Evolutionary conservation across 257 asterid species (phyloP).

Genomic region (Henckelia pumila): DNA sequence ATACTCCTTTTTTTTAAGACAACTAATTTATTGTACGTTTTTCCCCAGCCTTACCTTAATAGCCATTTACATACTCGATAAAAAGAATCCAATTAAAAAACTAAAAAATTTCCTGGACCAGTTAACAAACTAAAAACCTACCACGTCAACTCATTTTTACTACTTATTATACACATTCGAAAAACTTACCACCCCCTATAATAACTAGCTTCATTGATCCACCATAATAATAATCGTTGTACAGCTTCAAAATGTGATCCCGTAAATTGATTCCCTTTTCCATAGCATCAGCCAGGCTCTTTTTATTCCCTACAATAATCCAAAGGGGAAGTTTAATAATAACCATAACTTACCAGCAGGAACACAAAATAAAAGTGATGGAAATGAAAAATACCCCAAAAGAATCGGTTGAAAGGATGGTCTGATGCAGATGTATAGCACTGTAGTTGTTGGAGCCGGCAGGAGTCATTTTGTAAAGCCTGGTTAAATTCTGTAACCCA

Average conservation of each 20-base stretch:
- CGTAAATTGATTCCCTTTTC: slow-evolving; percentile 87
- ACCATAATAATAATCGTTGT: slow-evolving; percentile 71
- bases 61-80: background rate
- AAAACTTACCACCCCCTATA: slow-evolving; percentile 83
- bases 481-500: slow-evolving; percentile 77
- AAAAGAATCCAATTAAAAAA: slow-evolving; percentile 8
- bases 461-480: slow-evolving; percentile 79
- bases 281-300: slow-evolving; percentile 89
- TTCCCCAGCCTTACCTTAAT: background rate
- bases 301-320: slow-evolving; percentile 70
- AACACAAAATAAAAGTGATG: slow-evolving; percentile 18
- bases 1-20: no score
- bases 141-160: background rate
- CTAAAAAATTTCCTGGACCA: slow-evolving; percentile 5
- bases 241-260: slow-evolving; percentile 65
- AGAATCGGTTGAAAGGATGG: slow-evolving; percentile 86
- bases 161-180: slow-evolving; percentile 9
- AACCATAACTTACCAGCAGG: slow-evolving; percentile 17
- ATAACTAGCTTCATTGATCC: slow-evolving; percentile 89
- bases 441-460: slow-evolving; percentile 84
- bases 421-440: slow-evolving; percentile 74
- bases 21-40: background rate
- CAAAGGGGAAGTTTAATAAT: slow-evolving; percentile 18
- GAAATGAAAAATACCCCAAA: slow-evolving; percentile 61
- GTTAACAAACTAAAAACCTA: slow-evolving; percentile 12